Conservation (phyloP, 495 filamentous ascomycete genomes). For the Cryomyces antarcticus region DNA sequence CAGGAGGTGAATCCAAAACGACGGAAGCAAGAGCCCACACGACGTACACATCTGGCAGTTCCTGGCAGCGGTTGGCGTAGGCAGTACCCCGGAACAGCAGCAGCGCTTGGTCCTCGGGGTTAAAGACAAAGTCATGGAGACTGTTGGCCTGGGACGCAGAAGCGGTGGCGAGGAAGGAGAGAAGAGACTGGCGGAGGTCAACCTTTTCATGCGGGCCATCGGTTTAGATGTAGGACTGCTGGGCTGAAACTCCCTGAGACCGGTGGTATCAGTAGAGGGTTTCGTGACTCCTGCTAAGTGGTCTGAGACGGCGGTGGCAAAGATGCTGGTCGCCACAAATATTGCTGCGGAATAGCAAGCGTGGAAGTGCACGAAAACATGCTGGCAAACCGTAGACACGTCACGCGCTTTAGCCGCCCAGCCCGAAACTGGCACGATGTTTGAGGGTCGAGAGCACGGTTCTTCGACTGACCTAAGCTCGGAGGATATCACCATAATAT, state of each 20-base stretch:
- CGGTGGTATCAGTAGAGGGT: no score
- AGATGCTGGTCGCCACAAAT: no score
- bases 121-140: constrained; percentile 97
- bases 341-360: no score
- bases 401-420: no score
- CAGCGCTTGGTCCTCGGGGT: constrained; percentile 84
- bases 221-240: constrained; percentile 91
- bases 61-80: constrained; percentile 79
- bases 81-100: constrained; percentile 81
- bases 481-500: no score
- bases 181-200: constrained; percentile 72
- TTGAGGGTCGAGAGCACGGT: no score
- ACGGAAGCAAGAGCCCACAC: constrained; percentile 22
- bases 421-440: no score
- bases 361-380: no score
- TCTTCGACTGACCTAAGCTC: no score
- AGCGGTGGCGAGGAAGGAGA: constrained; percentile 68
- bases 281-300: no score
- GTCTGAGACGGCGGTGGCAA: no score
- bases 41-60: constrained; percentile 98
- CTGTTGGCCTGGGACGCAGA: constrained; percentile 65
- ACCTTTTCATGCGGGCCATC: constrained; percentile 95
- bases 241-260: constrained; percentile 27
- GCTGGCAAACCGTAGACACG: no score
- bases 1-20: constrained; percentile 24